Base-by-base conservation (phyloP, 306 rosid species). In the Carpinus viminea region DNA sequence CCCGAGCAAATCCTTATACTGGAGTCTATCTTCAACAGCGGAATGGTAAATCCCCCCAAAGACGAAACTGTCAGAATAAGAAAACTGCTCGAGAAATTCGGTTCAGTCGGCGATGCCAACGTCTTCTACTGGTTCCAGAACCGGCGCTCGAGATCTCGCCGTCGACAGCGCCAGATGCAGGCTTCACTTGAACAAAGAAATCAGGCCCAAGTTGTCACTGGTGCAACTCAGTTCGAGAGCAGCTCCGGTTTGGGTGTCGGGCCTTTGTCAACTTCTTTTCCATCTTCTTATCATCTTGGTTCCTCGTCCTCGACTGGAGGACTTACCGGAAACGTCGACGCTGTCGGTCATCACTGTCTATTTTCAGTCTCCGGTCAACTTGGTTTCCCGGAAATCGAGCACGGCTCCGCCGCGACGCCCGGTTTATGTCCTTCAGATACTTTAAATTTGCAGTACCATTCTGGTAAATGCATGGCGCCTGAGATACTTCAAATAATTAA, bases 111-210 rank as follows among this genome's bases (percentile, higher is more conserved):
- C 0, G 98, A 95, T 17, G 98, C 98, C 28, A 95, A 95, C 77
- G 97, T 95, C 79, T 95, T 95, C 77, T 95, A 95, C 89, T 95
- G 98, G 99, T 95, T 95, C 76, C 99, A 95, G 74, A 95, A 95
- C 85, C 93, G 99, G 2, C 91, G 98, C 2, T 95, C 98, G 1
- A 79, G 98, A 82, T 91, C 98, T 15, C 94, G 97, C 72, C 97
- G 99, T 81, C 95, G 99, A 47, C 99, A 93, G 61, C 91, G 99
- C 12, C 99, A 93, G 93, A 45, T 91, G 74, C 91, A 86, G 38
- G 96, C 94, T 0, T 70, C 56, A 51, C 90, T 85, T 7, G 92
- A 88, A 18, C 94, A 85, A 36, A 77, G 76, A 59, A 81, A 78
- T 17, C 73, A 70, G 18, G 57, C 16, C 3, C 83, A 83, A 45